phyloP scores from a whole-genome alignment of 2,329 filamentous ascomycete genomes.

The Diaporthe nobilis region DNA sequence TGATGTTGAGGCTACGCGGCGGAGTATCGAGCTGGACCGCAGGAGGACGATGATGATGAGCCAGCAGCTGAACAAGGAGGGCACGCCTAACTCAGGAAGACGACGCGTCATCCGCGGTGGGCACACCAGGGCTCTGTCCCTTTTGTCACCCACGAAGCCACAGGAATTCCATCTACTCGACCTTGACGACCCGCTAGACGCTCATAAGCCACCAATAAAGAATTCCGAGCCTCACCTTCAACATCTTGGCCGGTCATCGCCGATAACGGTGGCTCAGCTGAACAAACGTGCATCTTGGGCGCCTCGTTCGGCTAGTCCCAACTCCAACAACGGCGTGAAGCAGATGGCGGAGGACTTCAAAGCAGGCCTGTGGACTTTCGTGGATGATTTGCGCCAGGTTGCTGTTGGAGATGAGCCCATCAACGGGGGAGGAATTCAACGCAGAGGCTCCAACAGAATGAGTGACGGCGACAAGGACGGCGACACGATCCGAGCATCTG shows the following conservation, averaged over 20 bases:
- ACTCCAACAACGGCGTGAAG: constrained; percentile 65
- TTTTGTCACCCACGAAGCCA: constrained; percentile 79
- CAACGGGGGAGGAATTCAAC: constrained; percentile 59
- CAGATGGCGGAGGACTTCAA: constrained; percentile 92
- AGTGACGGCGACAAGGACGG: constrained; percentile 52
- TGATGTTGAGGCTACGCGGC: constrained; percentile 55
- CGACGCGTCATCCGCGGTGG: constrained; percentile 79
- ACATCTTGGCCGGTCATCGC: constrained; percentile 49
- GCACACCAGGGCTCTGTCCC: constrained; percentile 77
- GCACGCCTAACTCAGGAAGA: constrained; percentile 57
- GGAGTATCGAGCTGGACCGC: constrained; percentile 77
- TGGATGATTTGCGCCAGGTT: constrained; percentile 94
- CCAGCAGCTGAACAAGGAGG: constrained; percentile 58
- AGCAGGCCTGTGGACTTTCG: constrained; percentile 91
- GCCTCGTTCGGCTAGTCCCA: constrained; percentile 61
- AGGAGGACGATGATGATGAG: constrained; percentile 76
- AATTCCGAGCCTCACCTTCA: constrained; percentile 49
- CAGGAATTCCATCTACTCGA: constrained; percentile 61
- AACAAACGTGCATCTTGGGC: constrained; percentile 74
- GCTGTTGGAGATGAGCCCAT: constrained; percentile 95
- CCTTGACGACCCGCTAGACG: constrained; percentile 60
- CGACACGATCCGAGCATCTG: constrained; percentile 62
- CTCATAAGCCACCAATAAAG: constrained; percentile 55
- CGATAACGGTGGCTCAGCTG: constrained; percentile 54
- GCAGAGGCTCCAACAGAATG: constrained; percentile 37